Evolutionary conservation across 1,284 basidiomycete genomes (phyloP), one percentile per base, ranked within the genome.

Genomic region (Pseudozyma flocculosa): DNA sequence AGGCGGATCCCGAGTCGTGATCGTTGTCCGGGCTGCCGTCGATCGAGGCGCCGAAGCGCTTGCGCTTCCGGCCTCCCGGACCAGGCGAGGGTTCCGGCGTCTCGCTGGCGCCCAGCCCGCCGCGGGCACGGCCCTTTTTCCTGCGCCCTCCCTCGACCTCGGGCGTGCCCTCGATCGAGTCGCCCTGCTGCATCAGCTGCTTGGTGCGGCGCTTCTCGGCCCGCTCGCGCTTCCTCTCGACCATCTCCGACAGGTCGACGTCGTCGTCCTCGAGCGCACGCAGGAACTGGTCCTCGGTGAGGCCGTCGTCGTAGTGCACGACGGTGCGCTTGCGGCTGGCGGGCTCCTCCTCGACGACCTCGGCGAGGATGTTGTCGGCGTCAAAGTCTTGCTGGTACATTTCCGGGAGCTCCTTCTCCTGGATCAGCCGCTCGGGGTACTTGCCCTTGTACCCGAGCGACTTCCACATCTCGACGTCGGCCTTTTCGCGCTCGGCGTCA

Each of bases 251-350:
- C 40, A 92, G 79, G 75, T 94, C 91, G 38, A 82, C 81, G 48
- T 91, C 89, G 37, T 89, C 89, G 36, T 91, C 89, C 73, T 91
- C 89, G 48, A 95, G 80, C 32, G 91, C 90, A n/a, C 73, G 66
- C 41, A 78, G 45, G 62, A 76, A 97, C 70, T 94, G 88, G 75
- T 96, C 92, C 72, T 97, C 93, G 48, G 87, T 88, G 46, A 97
- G 82, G 18, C 92, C 93, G 76, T 97, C 94, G 61, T 90, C 93
- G 78, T 98, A 98, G 75, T 87, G 88, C 50, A 98, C 91, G 29
- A 88, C 84, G 53, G 86, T 85, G 53, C 94, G 84, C 75, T 90
- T 87, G 39, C 93, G 91, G 58, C 90, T 85, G 42, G 90, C 89
- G 72, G 90, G 88, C 40, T 78, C 73, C 22, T 85, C 69, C 1